phyloP scores from a whole-genome alignment of 1,284 basidiomycete genomes.

The Ustilago sp. region DNA sequence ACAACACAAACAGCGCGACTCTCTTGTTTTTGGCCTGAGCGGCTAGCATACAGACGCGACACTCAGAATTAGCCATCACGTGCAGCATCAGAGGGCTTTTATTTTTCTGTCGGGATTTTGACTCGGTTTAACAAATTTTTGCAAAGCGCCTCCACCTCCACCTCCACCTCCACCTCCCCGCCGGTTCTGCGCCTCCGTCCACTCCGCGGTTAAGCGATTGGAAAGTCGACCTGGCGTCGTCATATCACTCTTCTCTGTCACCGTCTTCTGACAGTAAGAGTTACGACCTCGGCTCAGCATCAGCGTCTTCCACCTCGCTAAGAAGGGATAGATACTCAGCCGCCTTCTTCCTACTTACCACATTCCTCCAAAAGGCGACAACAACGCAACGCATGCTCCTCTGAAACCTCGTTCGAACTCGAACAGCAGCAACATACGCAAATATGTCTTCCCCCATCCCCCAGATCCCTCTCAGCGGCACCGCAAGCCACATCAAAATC shows the following conservation, averaged over 20 bases:
- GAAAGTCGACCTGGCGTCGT: neutral
- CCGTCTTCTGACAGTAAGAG: neutral
- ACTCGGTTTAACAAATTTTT: neutral
- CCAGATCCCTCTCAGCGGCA: constrained; percentile 49
- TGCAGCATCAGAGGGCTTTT: constrained; percentile 6
- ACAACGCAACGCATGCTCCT: too few species aligned
- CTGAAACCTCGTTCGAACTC: too few species aligned
- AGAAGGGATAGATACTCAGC: neutral
- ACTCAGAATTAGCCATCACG: constrained; percentile 11
- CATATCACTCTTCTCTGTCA: neutral
- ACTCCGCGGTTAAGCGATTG: neutral
- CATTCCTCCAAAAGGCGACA: too few species aligned
- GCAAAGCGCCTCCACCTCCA: neutral
- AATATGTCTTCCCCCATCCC: constrained; percentile 60
- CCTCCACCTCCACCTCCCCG: constrained; percentile 9
- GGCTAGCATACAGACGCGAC: constrained; percentile 10
- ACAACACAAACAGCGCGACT: constrained; percentile 4
- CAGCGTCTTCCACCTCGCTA: neutral
- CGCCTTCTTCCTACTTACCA: neutral
- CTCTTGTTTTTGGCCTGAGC: neutral
- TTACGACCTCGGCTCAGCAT: neutral
- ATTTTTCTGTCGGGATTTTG: neutral
- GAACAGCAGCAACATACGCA: neutral
- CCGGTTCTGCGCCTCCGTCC: neutral
- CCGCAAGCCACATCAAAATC: constrained; percentile 39